These are phyloP conservation scores for Wolfiporia cocos DNA, from an alignment of 1,284 basidiomycete species.

Conservation along the genomic window DNA sequence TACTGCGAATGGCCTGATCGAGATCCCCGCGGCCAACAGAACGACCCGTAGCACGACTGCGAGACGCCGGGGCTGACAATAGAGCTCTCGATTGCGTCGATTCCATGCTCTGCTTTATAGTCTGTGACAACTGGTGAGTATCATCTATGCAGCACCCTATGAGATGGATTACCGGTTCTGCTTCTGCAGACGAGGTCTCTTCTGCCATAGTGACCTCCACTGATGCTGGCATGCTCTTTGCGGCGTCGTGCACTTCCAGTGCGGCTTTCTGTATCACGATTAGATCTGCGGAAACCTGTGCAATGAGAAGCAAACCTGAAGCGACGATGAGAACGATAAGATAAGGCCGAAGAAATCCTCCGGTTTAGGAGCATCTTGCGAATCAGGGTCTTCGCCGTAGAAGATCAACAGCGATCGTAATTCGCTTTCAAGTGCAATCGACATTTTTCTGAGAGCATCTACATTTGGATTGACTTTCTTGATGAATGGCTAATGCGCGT, in stretches of 20 bases:
- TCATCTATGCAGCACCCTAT: background rate
- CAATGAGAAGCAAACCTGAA: slow-evolving; percentile 43
- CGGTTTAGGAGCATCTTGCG: slow-evolving; percentile 57
- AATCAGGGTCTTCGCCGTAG: slow-evolving; percentile 66
- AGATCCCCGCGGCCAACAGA: slow-evolving; percentile 72
- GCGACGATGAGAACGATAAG: slow-evolving; percentile 63
- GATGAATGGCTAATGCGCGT: slow-evolving; percentile 49
- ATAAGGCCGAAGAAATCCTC: slow-evolving; percentile 79
- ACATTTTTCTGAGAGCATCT: slow-evolving; percentile 61
- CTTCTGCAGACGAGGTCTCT: slow-evolving; percentile 13
- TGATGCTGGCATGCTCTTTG: slow-evolving; percentile 29
- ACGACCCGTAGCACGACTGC: slow-evolving; percentile 34
- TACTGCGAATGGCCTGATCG: slow-evolving; percentile 77
- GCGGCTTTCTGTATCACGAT: slow-evolving; percentile 57
- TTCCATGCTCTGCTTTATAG: slow-evolving; percentile 29
- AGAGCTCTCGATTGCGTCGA: slow-evolving; percentile 13
- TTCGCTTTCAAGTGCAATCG: slow-evolving; percentile 48
- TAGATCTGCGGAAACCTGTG: background rate
- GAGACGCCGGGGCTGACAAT: slow-evolving; percentile 29
- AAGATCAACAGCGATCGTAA: slow-evolving; percentile 55
- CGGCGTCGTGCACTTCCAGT: slow-evolving; percentile 58
- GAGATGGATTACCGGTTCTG: slow-evolving; percentile 23
- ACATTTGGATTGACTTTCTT: slow-evolving; percentile 43
- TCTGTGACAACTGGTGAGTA: slow-evolving; percentile 21
- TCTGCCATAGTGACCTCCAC: slow-evolving; percentile 21